Evolutionary conservation across 805 yeast genomes (phyloP).

Genomic region (Candida khao-thaluensis): DNA sequence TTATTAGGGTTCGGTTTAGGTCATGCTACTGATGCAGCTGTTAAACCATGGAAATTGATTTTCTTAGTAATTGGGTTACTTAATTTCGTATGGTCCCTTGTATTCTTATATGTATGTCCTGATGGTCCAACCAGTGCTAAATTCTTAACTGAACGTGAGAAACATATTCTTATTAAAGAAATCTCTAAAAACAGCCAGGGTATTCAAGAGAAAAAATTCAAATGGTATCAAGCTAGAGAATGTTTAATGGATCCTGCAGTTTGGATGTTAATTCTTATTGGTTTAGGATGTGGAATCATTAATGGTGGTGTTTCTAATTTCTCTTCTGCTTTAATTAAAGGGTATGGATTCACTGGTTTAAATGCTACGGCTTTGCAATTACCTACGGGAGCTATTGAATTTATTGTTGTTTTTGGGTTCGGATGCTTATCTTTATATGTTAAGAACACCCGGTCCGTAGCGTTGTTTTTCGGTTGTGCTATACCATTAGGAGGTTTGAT

Average conservation of each 20-base stretch:
- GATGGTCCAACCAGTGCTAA: slow-evolving; percentile 30
- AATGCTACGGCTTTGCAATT: slow-evolving; percentile 26
- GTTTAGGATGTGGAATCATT: slow-evolving; percentile 30
- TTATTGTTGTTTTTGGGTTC: slow-evolving; percentile 25
- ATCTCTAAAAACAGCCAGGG: slow-evolving; percentile 25
- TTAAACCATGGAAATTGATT: slow-evolving; percentile 27
- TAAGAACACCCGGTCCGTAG: slow-evolving; percentile 18
- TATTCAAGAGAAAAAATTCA: slow-evolving; percentile 23
- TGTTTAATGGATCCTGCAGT: slow-evolving; percentile 21
- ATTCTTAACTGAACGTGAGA: slow-evolving; percentile 34
- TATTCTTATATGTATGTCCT: slow-evolving; percentile 20
- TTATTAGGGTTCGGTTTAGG: slow-evolving; percentile 31
- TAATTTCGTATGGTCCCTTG: slow-evolving; percentile 19
- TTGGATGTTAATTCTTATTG: slow-evolving; percentile 21
- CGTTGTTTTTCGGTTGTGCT: slow-evolving; percentile 19
- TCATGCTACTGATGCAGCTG: slow-evolving; percentile 20
- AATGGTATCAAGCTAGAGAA: slow-evolving; percentile 21
- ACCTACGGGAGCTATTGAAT: slow-evolving; percentile 28
- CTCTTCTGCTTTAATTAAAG: slow-evolving; percentile 26
- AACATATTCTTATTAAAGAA: slow-evolving; percentile 19
- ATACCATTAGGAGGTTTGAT: slow-evolving; percentile 27
- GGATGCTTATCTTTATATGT: slow-evolving; percentile 24
- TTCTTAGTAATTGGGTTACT: slow-evolving; percentile 22
- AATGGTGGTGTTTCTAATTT: slow-evolving; percentile 29
- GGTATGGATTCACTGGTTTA: slow-evolving; percentile 33